A percentile compares a stretch with the other conserved stretches of the same genome.
These are phyloP conservation scores for Ophiostoma populinum DNA, from an alignment of 2,329 filamentous ascomycete genomes.

Conservation along the genomic window DNA sequence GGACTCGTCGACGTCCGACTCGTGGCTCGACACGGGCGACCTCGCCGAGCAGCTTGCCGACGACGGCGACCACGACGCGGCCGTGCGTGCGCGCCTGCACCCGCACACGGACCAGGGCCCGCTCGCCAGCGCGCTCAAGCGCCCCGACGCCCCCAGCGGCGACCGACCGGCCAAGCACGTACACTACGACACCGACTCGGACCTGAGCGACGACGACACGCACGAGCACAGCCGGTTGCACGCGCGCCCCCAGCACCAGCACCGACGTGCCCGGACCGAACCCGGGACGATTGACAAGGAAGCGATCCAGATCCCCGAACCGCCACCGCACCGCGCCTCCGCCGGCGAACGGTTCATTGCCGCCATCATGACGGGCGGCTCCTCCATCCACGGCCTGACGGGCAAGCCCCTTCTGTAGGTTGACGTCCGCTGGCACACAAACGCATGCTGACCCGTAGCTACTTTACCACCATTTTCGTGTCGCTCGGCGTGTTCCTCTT, in stretches of 20 bases:
- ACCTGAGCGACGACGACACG: conserved; percentile 16
- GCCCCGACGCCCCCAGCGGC: conserved; percentile 8
- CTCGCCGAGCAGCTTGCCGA: conserved; percentile 77
- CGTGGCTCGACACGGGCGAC: conserved; percentile 91
- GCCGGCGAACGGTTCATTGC: conserved; percentile 55
- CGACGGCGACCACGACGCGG: conserved; percentile 46
- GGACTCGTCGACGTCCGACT: conserved; percentile 20
- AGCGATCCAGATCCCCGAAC: conserved; percentile 65
- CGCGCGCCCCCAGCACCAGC: conserved; percentile 9
- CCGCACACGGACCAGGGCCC: conserved; percentile 47
- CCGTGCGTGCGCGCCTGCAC: conserved; percentile 52
- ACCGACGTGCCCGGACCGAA: conserved; percentile 18
- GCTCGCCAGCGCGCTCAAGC: conserved; percentile 32
- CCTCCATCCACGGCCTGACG: conserved; percentile 76
- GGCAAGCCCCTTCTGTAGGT: conserved; percentile 77
- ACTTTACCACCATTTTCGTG: conserved; percentile 87
- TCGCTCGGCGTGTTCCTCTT: conserved; percentile 50
- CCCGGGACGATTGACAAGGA: conserved; percentile 43
- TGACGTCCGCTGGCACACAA: background rate
- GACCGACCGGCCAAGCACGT: conserved; percentile 43
- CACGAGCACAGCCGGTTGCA: conserved; percentile 8
- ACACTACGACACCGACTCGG: conserved; percentile 43
- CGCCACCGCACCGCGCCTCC: conserved; percentile 43
- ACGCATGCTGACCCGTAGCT: conserved; percentile 31
- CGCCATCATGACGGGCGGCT: conserved; percentile 70